Percentiles rank a stretch among this genome's conserved stretches.
phyloP scores from a whole-genome alignment of 176 grass and related monocot genomes.

The Raddia guianensis region DNA sequence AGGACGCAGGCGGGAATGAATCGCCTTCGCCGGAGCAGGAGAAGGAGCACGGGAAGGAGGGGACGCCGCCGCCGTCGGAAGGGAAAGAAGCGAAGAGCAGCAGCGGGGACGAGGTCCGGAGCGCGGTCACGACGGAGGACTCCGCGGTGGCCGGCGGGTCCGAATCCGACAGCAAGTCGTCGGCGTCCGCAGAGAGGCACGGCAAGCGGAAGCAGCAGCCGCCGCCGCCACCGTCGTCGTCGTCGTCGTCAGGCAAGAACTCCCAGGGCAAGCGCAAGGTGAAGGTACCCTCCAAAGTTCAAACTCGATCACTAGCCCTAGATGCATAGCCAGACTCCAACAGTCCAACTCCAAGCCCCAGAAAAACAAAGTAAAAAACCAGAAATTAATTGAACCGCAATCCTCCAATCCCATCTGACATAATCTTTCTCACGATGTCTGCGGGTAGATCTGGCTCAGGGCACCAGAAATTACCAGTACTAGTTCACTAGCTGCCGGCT shows the following conservation, averaged over 20 bases:
- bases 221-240: neutral
- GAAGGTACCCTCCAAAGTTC: conserved; percentile 44
- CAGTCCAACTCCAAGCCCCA: neutral
- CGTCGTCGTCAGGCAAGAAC: conserved; percentile 44
- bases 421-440: conserved; percentile 21
- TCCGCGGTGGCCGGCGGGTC: conserved; percentile 16
- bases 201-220: conserved; percentile 45
- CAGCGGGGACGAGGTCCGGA: conserved; percentile 32
- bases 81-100: neutral
- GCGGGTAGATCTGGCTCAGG: conserved; percentile 7
- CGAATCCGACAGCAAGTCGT: conserved; percentile 55
- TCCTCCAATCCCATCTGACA: neutral
- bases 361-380: neutral
- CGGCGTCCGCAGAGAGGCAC: conserved; percentile 46
- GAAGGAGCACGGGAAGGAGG: neutral
- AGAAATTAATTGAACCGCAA: neutral
- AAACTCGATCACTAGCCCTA: conserved; percentile 16
- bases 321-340: neutral
- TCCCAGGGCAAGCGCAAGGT: conserved; percentile 76
- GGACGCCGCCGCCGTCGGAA: neutral
- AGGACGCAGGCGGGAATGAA: neutral
- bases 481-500: no score
- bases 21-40: no score
- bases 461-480: neutral
- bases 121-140: conserved; percentile 41